Conservation (phyloP, 2,329 filamentous ascomycete genomes). For the Colletotrichum abscissum region DNA sequence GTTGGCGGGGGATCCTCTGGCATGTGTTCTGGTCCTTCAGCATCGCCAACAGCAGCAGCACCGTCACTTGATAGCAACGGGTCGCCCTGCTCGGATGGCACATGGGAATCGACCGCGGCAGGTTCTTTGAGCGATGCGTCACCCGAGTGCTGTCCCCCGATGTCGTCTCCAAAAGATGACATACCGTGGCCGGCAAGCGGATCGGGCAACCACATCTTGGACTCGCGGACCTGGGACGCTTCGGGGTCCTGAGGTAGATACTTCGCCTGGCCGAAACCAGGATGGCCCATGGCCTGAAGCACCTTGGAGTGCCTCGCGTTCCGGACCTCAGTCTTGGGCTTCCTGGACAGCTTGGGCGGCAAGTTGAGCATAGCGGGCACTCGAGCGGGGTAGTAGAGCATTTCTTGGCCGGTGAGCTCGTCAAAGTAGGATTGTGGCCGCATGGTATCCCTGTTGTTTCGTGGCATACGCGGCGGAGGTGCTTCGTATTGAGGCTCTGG, state of each 20-base stretch:
- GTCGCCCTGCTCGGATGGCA: neutral
- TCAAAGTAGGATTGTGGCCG: slow-evolving; percentile 70
- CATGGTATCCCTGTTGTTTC: slow-evolving; percentile 42
- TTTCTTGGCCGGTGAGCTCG: slow-evolving; percentile 76
- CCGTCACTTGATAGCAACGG: neutral
- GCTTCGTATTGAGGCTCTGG: slow-evolving; percentile 37
- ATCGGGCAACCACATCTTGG: slow-evolving; percentile 60
- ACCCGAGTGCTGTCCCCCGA: neutral
- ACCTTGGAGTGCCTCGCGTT: slow-evolving; percentile 81
- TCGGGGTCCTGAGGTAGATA: slow-evolving; percentile 46
- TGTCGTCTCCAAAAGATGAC: slow-evolving; percentile 1
- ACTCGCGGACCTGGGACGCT: slow-evolving; percentile 42
- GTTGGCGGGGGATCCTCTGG: slow-evolving; percentile 22
- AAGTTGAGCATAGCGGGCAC: slow-evolving; percentile 95
- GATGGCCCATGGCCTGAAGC: slow-evolving; percentile 66
- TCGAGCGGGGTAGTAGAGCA: slow-evolving; percentile 95
- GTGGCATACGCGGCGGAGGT: slow-evolving; percentile 38
- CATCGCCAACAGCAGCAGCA: neutral
- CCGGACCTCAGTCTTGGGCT: slow-evolving; percentile 71
- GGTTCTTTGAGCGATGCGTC: slow-evolving; percentile 18
- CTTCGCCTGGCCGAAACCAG: slow-evolving; percentile 29
- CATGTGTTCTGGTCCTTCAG: slow-evolving; percentile 3
- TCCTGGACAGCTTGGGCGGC: slow-evolving; percentile 85
- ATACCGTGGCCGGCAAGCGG: slow-evolving; percentile 47
- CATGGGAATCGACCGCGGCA: slow-evolving; percentile 12